Base-by-base conservation (phyloP, 2,329 filamentous ascomycete genomes). In the Alternaria gaisen region DNA sequence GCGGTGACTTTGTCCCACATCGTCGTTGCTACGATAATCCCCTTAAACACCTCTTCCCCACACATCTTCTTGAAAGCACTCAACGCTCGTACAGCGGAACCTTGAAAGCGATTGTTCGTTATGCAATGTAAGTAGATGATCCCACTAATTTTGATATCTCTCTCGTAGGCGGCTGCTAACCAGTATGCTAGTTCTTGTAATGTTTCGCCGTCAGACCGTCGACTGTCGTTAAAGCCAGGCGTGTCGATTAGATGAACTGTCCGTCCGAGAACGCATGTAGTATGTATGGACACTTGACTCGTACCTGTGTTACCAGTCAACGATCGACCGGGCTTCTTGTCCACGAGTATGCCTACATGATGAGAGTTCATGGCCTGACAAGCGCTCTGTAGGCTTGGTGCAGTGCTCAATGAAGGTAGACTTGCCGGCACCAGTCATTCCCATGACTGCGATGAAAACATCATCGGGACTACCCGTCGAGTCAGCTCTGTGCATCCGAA, bases 121-220 rank as follows among this genome's bases (percentile, higher is more conserved):
- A 85, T 84, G 1, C 75, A 72, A 53, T 83, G 82, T 4, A 84
- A 68, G 64, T 83, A 84, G 30, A 84, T 77, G 40, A 84, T 79
- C 0, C 82, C 83, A 11, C 72, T 75, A 4, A 83, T 72, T 48
- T 74, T 71, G 50, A 79, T 71, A 5, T 75, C 61, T 8, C 41
- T 26, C 18, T 58, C 66, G 56, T 79, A 80, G 0, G 76, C 70
- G 1, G 58, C 60, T 1, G 70, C 68, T 4, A 83, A 73, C 66
- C 77, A 83, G 20, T 72, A 71, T 7, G 81, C 80, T 22, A 84
- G 79, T 34, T 79, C 70, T 26, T 74, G 56, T 0, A 84, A 73
- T 1, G 83, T 77, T 32, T 83, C 81, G 11, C 75, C 73, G 50
- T 84, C 82, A 4, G 75, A 77, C 14, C 78, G 67, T 30, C 73